phyloP scores from a whole-genome alignment of 495 filamentous ascomycete species.

The Penicillium diatomitis region DNA sequence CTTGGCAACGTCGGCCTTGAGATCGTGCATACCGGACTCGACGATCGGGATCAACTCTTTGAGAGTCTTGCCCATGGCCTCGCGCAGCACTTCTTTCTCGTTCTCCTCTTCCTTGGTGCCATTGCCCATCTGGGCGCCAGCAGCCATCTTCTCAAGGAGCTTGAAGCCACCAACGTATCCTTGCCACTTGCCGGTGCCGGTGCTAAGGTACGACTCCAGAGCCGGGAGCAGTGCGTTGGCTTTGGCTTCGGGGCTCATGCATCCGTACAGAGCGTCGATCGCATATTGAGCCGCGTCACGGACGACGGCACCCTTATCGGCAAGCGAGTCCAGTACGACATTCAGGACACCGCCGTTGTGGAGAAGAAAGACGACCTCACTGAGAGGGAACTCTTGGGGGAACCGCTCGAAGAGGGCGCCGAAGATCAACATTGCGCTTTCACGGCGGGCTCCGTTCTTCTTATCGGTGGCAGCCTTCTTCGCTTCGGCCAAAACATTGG shows the following conservation, averaged over 20 bases:
- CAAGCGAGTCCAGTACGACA: slow-evolving; percentile 71
- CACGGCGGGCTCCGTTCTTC: slow-evolving; percentile 77
- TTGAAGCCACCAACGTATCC: slow-evolving; percentile 77
- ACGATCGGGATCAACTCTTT: slow-evolving; percentile 86
- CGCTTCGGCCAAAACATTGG: slow-evolving; percentile 60
- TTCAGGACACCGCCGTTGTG: slow-evolving; percentile 67
- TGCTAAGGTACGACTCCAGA: slow-evolving; percentile 63
- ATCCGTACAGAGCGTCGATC: slow-evolving; percentile 74
- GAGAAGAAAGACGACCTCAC: slow-evolving; percentile 70
- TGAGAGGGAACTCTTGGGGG: slow-evolving; percentile 64
- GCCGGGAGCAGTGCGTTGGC: slow-evolving; percentile 70
- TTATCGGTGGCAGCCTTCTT: slow-evolving; percentile 89
- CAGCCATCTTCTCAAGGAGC: slow-evolving; percentile 81
- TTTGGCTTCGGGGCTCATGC: slow-evolving; percentile 70
- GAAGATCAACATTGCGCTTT: slow-evolving; percentile 90
- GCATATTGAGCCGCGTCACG: slow-evolving; percentile 91
- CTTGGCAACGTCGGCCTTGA: slow-evolving; percentile 86
- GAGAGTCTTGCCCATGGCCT: slow-evolving; percentile 85
- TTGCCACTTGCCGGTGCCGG: slow-evolving; percentile 87
- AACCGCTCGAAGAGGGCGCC: slow-evolving; percentile 90
- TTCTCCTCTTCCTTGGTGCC: slow-evolving; percentile 71
- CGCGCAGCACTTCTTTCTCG: slow-evolving; percentile 77
- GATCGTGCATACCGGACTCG: slow-evolving; percentile 90
- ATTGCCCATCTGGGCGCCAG: slow-evolving; percentile 78
- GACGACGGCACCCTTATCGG: slow-evolving; percentile 85